These are phyloP conservation scores for Nepenthes gracilis DNA, from an alignment of 148 eudicot species.

Conservation along the genomic window DNA sequence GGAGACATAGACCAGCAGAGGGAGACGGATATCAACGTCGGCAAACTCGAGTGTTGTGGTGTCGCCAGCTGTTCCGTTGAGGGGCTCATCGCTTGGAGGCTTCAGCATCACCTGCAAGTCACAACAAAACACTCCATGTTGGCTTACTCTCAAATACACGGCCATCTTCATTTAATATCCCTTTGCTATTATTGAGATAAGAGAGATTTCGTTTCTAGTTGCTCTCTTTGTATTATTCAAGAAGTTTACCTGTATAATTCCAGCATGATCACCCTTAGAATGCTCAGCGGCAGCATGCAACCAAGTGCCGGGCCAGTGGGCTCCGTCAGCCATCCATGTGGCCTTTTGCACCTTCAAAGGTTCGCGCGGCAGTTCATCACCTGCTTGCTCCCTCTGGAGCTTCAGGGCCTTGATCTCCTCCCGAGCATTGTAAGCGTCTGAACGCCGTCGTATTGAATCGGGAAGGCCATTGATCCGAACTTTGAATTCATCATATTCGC, in stretches of 20 bases:
- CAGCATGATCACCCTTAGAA: conserved; percentile 12
- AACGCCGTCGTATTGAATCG: conserved; percentile 8
- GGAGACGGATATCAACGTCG: conserved; percentile 83
- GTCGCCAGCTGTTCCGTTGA: conserved; percentile 30
- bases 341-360: conserved; percentile 2
- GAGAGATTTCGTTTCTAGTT: no score
- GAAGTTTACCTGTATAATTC: conserved; percentile 9
- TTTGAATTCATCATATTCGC: conserved; percentile 19
- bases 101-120: conserved; percentile 79
- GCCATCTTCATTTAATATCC: no score
- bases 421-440: conserved; percentile 9
- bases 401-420: conserved; percentile 10
- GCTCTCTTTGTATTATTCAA: no score
- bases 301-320: conserved; percentile 13
- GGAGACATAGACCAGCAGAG: conserved; percentile 81
- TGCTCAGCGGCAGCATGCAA: conserved; percentile 1
- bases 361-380: conserved; percentile 1
- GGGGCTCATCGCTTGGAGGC: conserved; percentile 85
- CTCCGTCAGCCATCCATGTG: neutral
- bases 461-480: conserved; percentile 15
- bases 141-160: no score
- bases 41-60: conserved; percentile 48
- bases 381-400: conserved; percentile 3
- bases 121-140: neutral
- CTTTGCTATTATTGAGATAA: no score